Base-by-base conservation (phyloP, 768 basidiomycete genomes). In the Xerocomellus intermedius region DNA sequence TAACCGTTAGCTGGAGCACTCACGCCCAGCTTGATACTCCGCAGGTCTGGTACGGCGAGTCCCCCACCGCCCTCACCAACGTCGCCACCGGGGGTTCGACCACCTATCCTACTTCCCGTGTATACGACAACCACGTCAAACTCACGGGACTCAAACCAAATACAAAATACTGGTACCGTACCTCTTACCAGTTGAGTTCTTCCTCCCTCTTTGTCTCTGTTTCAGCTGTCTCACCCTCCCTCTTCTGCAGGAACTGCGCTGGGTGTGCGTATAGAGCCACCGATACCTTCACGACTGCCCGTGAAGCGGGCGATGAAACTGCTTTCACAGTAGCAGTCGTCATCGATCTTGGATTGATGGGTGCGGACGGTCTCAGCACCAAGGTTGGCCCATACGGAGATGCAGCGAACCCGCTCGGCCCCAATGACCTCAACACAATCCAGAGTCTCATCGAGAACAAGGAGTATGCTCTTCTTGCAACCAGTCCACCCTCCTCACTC, bases 81-180 rank as follows among this genome's bases (percentile, higher is more conserved):
- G 56, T 68, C 14, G 62, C 59, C 21, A 53, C 49, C 16, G 67
- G 67, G 37, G 51, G 0, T 13, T 69, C 64, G 28, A 50, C 44
- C 43, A 68, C 67, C 4, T 69, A 66, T 46, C 59, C 60, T 16
- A 49, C 54, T 16, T 68, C 67, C 5, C 63, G 62, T 42, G 67
- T 69, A 21, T 68, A 60, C 21, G 57, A 68, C 46, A 69, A 69
- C 48, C 67, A 68, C 38, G 67, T 68, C 24, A 69, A 58, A 42
- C 30, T 68, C 32, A 67, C 60, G 6, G 64, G 60, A 10, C 59
- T 68, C 30, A 52, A 61, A n/a, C 44, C 67, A 14, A 42, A 49
- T 8, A 69, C 67, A 14, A 62, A 51, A 24, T 68, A 68, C 44
- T 69, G 67, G 67, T 68, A 68, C 38, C 64, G 64, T 22, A 54